Base-by-base conservation (phyloP, 1,284 basidiomycete genomes). In the Albatrellus sp. region DNA sequence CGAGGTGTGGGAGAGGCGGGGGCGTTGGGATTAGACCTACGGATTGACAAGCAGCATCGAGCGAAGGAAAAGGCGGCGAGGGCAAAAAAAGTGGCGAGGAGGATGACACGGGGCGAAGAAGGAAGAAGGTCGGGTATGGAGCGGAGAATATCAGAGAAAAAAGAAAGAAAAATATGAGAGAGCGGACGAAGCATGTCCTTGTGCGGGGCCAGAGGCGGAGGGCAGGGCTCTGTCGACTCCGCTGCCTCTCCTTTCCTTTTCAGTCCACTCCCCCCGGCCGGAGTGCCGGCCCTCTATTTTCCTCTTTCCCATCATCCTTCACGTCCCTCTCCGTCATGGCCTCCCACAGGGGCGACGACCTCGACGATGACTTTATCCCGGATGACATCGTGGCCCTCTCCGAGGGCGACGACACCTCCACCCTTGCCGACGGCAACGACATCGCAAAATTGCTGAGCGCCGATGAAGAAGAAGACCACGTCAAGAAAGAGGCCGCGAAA, bases 361-460 rank as follows among this genome's bases (percentile, higher is more conserved):
- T 90, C 14, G 81, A 82, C 37, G 86, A 90, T 55, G 83, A 89
- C 54, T 86, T 84, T 57, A 66, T 83, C 35, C 70, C 72, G 28
- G 86, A 90, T 51, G 80, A 82, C 41, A 64, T 75, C 17, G 72
- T 85, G 0, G 77, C 74, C 1, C 59, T 73, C 12, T 80, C 77
- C 1, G 73, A 65, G 17, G 78, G 75, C 34, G 72, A 71, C 14
- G 61, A 62, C 2, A 58, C 66, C 43, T 52, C 59, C 7, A 16
- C 36, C 24, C 28, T 43, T 11, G 45, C 35, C 40, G 68, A 63
- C 38, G 62, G 56, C 6, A 68, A 69, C 19, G 66, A 69, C 43
- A 58, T 65, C 32, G 58, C 54, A 8, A 63, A 55, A 16, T 55
- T 69, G 13, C 60, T 72, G 48, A 73, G 68, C 38, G 66, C 67